These are phyloP conservation scores for Austropuccinia psidii DNA, from an alignment of 1,284 basidiomycete species.

Conservation along the genomic window DNA sequence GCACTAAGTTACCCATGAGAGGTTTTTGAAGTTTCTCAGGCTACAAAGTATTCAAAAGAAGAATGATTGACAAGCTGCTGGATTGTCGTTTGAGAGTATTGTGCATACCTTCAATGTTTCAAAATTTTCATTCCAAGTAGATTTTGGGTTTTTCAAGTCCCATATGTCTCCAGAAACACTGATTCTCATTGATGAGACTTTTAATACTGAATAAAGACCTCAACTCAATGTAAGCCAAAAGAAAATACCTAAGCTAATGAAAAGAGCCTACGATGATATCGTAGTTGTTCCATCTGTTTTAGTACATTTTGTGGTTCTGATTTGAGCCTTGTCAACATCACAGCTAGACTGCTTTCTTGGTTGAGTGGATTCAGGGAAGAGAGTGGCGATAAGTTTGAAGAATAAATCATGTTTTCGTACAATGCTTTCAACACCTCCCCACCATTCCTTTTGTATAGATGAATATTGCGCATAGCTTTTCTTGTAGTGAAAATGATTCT, in stretches of 20 bases:
- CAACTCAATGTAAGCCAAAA: background rate
- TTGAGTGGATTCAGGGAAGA: conserved; percentile 64
- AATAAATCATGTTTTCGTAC: conserved; percentile 60
- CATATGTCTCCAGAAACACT: conserved; percentile 79
- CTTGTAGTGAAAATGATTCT: conserved; percentile 78
- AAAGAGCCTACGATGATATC: conserved; percentile 58
- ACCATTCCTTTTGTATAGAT: conserved; percentile 85
- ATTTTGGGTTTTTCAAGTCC: conserved; percentile 62
- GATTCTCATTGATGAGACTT: conserved; percentile 73
- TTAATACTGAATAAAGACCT: conserved; percentile 56
- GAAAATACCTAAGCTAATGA: background rate
- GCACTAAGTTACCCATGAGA: conserved; percentile 60
- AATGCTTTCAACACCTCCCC: conserved; percentile 68
- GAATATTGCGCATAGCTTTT: conserved; percentile 85
- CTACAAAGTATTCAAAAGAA: conserved; percentile 48
- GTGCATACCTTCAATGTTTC: conserved; percentile 56
- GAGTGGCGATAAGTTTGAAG: conserved; percentile 60
- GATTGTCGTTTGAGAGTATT: background rate
- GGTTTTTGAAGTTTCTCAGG: conserved; percentile 59
- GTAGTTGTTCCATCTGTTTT: conserved; percentile 64
- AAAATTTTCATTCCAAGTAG: conserved; percentile 67
- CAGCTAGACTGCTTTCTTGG: conserved; percentile 71
- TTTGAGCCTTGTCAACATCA: conserved; percentile 64
- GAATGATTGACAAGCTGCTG: background rate
- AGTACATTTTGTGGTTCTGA: conserved; percentile 66